Base-by-base conservation (phyloP, 139 green algal species). In the Chlorella sorokiniana region DNA sequence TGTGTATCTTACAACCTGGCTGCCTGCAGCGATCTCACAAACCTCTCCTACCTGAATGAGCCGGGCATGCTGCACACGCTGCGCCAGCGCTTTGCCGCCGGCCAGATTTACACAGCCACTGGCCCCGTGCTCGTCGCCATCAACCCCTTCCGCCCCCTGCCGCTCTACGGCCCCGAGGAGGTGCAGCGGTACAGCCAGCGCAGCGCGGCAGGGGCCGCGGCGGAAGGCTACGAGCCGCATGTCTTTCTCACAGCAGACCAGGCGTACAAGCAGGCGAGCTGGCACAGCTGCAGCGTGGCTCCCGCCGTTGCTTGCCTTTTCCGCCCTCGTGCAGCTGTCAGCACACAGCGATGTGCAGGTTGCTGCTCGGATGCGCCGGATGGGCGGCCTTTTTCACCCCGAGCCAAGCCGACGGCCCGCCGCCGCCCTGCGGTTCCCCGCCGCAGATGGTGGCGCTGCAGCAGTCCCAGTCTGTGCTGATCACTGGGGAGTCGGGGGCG, bases 101-200 rank as follows among this genome's bases (percentile, higher is more conserved):
- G 95, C 56, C 51, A 81, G 1, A 94, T 98, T 37, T 98, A 98
- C 87, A 96, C 94, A 0, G 87, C 83, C 10, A 89, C 90, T 4
- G 95, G 95, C 0, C 92, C 92, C 0, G 93, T 98, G 54, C 87
- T 98, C 14, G 94, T 98, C 48, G 95, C 95, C 1, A 74, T 98
- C 42, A 97, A 97, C 80, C 93, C 93, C 4, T 97, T 94, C 89
- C 94, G 94, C 79, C 16, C 41, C 18, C 88, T 98, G 81, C 91
- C 91, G 0, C 83, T 98, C 71, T 98, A 98, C 79, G 88, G 89
- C 0, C 23, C 74, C 1, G 90, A 96, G 44, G 78, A 90, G n/a
- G 89, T 88, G 14, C 51, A 90, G 11, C 74, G 85, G 27, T 97
- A 96, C 86, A 93, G 91, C 59, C 80, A 73, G 35, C 52, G 83